Evolutionary conservation across 1,284 basidiomycete genomes (phyloP).

Genomic region (Ceratobasidium sp.): DNA sequence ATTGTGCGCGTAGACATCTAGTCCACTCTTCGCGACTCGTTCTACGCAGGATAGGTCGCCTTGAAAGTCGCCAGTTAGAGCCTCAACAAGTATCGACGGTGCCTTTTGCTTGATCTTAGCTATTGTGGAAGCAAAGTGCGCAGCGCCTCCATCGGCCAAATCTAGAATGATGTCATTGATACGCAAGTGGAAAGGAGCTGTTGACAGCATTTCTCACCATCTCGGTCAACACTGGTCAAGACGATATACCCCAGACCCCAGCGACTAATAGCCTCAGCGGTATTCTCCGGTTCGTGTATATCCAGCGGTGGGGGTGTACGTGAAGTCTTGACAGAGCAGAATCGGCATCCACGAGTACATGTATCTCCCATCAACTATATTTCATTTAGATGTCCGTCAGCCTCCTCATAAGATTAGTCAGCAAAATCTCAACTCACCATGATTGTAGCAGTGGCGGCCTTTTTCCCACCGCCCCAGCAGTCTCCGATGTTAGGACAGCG

Average conservation of each 20-base stretch:
- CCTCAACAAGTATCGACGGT: constrained; percentile 95
- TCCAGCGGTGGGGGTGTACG: constrained; percentile 90
- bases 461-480: constrained; percentile 96
- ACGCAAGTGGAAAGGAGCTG: constrained; percentile 25
- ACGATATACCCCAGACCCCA: constrained; percentile 99
- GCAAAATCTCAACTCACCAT: constrained; percentile 74
- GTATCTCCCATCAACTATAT: constrained; percentile 98
- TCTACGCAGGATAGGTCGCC: constrained; percentile 83
- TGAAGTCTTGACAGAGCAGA: constrained; percentile 98
- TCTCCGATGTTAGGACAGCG: constrained; percentile 99
- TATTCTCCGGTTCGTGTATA: constrained; percentile 97
- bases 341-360: constrained; percentile 97
- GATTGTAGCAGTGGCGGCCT: constrained; percentile 96
- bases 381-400: neutral
- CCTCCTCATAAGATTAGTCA: neutral
- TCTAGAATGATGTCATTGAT: constrained; percentile 65
- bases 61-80: constrained; percentile 94
- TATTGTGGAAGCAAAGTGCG: constrained; percentile 96
- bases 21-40: constrained; percentile 87
- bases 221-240: constrained; percentile 95
- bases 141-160: constrained; percentile 90
- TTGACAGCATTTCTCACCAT: constrained; percentile 70
- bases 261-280: constrained; percentile 96
- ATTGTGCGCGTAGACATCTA: constrained; percentile 99
- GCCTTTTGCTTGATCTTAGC: constrained; percentile 97